Base-by-base conservation (phyloP, 225 moss, liverwort and hornwort species). In the Anthoceros angustus region DNA sequence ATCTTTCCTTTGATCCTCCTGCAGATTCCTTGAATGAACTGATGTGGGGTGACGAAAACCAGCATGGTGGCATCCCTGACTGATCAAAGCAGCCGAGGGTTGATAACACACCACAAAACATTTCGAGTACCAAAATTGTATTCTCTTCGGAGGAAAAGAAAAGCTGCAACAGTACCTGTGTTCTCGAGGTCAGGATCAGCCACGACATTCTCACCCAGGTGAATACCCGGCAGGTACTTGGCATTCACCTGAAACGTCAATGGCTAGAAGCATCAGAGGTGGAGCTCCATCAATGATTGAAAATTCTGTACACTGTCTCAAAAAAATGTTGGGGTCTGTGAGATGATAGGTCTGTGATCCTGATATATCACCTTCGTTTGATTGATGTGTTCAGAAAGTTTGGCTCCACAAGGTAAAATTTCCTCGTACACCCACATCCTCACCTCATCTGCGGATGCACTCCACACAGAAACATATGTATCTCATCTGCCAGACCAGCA, bases 341-440 rank as follows among this genome's bases (percentile, higher is more conserved):
- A 61, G 41, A 45, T 66, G 12, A 40, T 42, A 32, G 60, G 25
- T 42, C 2, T 25, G 25, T 12, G 67, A 43, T 25, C 16, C n/a
- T n/a, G 26, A 8, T 20, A 63, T n/a, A n/a, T n/a, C n/a, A 87
- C 87, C 82, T 84, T 80, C n/a, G 76, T 87, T 46, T 41, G 43
- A 64, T 87, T 84, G 63, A 87, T 87, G 67, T 76, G 71, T 14
- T 84, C 78, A 20, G 80, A 79, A 12, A 84, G 76, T 63, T 67
- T 71, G 69, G 84, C 80, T 23, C 84, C 87, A 71, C 69, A 84
- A 62, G 78, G 70, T 64, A 87, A 66, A 18, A 50, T 83, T 79
- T 87, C 87, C 72, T 85, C 84, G 67, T 61, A 82, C 42, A 85
- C 87, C 87, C 84, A 87, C 71, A 87, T 77, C 63, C 87, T 77